phyloP scores from a whole-genome alignment of 495 filamentous ascomycete species.

The Acidiella bohemica region DNA sequence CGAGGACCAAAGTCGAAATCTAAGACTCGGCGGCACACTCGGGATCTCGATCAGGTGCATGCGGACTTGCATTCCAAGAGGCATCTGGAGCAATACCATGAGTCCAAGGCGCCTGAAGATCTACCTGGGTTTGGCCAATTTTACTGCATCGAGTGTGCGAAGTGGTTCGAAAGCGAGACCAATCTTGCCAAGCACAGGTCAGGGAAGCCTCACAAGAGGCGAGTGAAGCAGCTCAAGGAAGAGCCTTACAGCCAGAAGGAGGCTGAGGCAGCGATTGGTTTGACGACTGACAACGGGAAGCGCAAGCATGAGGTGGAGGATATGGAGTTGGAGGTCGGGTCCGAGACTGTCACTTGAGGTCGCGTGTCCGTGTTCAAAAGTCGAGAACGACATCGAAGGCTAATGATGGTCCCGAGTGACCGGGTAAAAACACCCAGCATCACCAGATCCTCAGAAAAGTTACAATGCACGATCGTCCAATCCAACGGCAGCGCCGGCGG shows the following conservation, averaged over 20 bases:
- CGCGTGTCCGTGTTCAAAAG: too few relatives aligned
- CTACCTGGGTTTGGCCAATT: conserved; percentile 67
- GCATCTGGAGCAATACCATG: conserved; percentile 65
- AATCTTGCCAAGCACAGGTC: conserved; percentile 62
- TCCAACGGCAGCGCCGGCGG: not conserved
- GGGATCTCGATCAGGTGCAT: conserved; percentile 78
- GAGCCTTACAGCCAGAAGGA: conserved; percentile 77
- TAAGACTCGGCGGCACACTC: conserved; percentile 47
- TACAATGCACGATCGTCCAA: not conserved
- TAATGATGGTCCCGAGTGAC: too few relatives aligned
- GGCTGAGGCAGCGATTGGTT: conserved; percentile 66
- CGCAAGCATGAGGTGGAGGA: not conserved
- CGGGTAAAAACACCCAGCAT: too few relatives aligned
- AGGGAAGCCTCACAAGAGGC: conserved; percentile 87
- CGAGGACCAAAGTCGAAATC: conserved; percentile 31
- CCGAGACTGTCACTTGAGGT: conserved; percentile 9
- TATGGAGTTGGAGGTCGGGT: conserved; percentile 4
- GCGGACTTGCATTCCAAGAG: conserved; percentile 60
- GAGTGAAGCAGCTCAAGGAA: conserved; percentile 60
- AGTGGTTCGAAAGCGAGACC: conserved; percentile 83
- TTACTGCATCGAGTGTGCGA: conserved; percentile 89
- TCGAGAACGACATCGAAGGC: not conserved
- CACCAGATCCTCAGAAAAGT: not conserved
- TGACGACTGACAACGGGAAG: conserved; percentile 51
- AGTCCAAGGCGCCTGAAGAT: conserved; percentile 68